Evolutionary conservation across 345 rosid species (phyloP), one percentile per base, ranked within the genome.

Genomic region (Hypericum androsaemum): DNA sequence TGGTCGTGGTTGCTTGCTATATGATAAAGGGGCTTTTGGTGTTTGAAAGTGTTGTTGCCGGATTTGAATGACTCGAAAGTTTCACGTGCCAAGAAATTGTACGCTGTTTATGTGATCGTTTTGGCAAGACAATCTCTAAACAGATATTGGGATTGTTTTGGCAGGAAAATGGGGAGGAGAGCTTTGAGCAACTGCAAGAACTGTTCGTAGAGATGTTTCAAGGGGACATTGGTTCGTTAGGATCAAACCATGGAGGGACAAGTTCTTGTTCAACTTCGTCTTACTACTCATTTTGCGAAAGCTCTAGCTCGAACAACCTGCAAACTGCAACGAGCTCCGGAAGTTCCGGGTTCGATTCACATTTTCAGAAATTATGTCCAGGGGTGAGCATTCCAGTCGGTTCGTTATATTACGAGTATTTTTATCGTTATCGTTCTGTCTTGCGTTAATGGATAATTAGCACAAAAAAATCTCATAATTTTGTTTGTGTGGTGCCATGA

Each of bases 171-270:
- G 68, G 72, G 13, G 78, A 66, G 48, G 90, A 82, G 59, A 84
- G 76, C 54, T 76, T 86, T 12, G 94, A 82, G 62, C 75, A 84
- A 28, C 58, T 89, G 35, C 97, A 82, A 59, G 83, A 74, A 37
- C 60, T 89, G 51, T 89, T 89, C 57, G 69, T 78, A 17, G 92
- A 89, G 38, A 82, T 89, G 89, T 84, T 89, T 60, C 82, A 71
- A 57, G 82, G 44, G 22, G 90, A 82, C 58, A 50, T 57, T 7
- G 68, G 49, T 0, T 63, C 81, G n/a, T 73, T 74, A 49, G 53
- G 69, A n/a, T 54, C 75, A 10, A 39, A 47, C 57, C 53, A 42
- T 55, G 67, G 44, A 41, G 37, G 43, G 12, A 7, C 62, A 37
- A 41, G 68, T 7, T 45, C 71, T 6, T 57, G 50, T 51, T 67